Conservation (phyloP, 108 stramenopile genomes). For the Nitzschia inconspicua region DNA sequence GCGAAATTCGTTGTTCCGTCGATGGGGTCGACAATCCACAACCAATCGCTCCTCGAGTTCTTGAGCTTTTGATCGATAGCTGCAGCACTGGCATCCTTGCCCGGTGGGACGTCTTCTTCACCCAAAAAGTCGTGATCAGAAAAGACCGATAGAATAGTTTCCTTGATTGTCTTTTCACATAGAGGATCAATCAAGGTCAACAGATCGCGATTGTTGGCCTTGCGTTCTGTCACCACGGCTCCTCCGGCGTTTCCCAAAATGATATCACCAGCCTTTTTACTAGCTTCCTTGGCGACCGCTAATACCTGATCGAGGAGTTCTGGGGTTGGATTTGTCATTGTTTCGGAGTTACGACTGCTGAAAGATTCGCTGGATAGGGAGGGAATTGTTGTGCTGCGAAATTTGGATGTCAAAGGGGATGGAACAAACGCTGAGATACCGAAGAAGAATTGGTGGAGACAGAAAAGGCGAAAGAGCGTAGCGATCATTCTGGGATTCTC, state of each 20-base stretch:
- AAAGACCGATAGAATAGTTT: conserved; percentile 42
- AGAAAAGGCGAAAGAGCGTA: too few relatives aligned
- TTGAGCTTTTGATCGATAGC: conserved; percentile 36
- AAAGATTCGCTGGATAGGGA: too few relatives aligned
- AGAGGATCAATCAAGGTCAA: conserved; percentile 86
- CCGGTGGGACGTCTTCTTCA: conserved; percentile 61
- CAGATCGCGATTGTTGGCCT: conserved; percentile 86
- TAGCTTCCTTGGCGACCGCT: conserved; percentile 59
- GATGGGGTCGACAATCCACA: conserved; percentile 79
- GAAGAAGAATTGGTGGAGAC: too few relatives aligned
- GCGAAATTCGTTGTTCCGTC: conserved; percentile 85
- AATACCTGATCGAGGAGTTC: conserved; percentile 38
- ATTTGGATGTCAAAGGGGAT: too few relatives aligned
- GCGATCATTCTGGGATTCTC: too few relatives aligned
- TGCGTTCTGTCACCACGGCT: conserved; percentile 63
- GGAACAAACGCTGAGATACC: too few relatives aligned
- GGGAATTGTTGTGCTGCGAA: too few relatives aligned
- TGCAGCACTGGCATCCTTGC: conserved; percentile 46
- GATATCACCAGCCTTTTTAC: conserved; percentile 73
- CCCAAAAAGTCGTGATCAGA: conserved; percentile 68
- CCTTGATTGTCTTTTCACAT: conserved; percentile 69
- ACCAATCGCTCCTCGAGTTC: conserved; percentile 20
- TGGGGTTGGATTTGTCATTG: background rate
- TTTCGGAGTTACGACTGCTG: too few relatives aligned
- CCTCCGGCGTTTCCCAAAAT: conserved; percentile 71